Evolutionary conservation across 2,329 filamentous ascomycete species (phyloP), one percentile per base, ranked within the genome.

Genomic region (Hypoxylon sp.): DNA sequence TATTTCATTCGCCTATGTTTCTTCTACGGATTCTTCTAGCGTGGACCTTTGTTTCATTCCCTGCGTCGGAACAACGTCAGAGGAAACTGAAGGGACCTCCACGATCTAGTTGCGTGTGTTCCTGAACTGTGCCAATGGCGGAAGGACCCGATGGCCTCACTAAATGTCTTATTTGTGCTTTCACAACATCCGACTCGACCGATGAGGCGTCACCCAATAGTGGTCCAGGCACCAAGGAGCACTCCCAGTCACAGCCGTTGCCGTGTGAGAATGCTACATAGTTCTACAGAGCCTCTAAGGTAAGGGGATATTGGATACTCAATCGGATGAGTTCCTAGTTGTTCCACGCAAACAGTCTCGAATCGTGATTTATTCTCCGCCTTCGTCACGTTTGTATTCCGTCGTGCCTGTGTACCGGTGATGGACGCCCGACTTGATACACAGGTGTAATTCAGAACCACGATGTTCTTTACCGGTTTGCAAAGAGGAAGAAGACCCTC

Each of bases 51-150:
- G 65, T 74, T 66, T 71, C 63, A 71, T 64, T 62, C 10, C 61
- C 23, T 69, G 52, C 65, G 41, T 66, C 62, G 59, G 59, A 57
- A 56, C 43, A 62, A 67, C 62, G 55, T 60, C 52, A 60, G 53
- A 43, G 46, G 56, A 56, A 21, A 52, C n/a, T 58, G 36, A 55
- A 49, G 50, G 32, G 43, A 23, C 17, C 51, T 61, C 62, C 61
- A 48, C 59, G 60, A 68, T 70, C 68, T 67, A 48, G 43, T 63
- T 63, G 63, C 60, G 51, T 58, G 59, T 63, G 65, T 67, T 68
- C 60, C 65, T 64, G 52, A 69, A 63, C 41, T 64, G 55, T 65
- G 63, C 72, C 72, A 75, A 72, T 74, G 69, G 71, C 73, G 73
- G 74, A 73, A 72, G 69, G 61, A 71, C 64, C 72, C 71, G 75